Evolutionary conservation across 345 rosid species (phyloP).

Genomic region (Erysimum cheiranthoides): DNA sequence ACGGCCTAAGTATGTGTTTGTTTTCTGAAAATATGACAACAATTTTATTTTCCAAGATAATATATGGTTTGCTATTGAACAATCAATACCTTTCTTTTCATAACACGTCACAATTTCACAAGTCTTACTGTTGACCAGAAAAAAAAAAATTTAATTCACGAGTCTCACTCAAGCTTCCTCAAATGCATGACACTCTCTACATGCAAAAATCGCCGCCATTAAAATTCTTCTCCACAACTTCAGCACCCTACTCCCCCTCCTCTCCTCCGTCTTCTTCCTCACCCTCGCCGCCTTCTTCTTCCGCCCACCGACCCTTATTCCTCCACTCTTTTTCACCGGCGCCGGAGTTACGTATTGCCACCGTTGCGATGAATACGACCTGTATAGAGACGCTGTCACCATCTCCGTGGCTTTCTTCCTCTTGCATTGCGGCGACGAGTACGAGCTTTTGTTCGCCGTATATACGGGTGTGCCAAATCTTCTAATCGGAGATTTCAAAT

Average conservation of each 20-base stretch:
- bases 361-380: slow-evolving; percentile 50
- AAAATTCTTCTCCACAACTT: slow-evolving; percentile 63
- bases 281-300: slow-evolving; percentile 27
- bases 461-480: not conserved
- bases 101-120: slow-evolving; percentile 16
- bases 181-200: slow-evolving; percentile 85
- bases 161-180: slow-evolving; percentile 45
- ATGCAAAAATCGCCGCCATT: slow-evolving; percentile 59
- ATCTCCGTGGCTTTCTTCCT: slow-evolving; percentile 44
- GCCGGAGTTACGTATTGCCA: slow-evolving; percentile 73
- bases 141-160: not conserved
- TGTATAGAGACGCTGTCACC: slow-evolving; percentile 45
- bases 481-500: slow-evolving; percentile 13
- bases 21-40: not conserved
- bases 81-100: not conserved
- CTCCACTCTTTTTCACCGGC: slow-evolving; percentile 49
- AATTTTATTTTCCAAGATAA: not conserved
- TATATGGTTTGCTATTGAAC: not conserved
- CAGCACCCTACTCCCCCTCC: slow-evolving; percentile 29
- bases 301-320: slow-evolving; percentile 45
- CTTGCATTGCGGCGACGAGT: not conserved
- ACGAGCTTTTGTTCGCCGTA: not conserved
- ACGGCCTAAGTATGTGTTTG: not conserved
- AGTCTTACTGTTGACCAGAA: slow-evolving; percentile 1
- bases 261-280: slow-evolving; percentile 32